Base-by-base conservation (phyloP, 805 yeast species). In the Metschnikowia chrysomelidarum region DNA sequence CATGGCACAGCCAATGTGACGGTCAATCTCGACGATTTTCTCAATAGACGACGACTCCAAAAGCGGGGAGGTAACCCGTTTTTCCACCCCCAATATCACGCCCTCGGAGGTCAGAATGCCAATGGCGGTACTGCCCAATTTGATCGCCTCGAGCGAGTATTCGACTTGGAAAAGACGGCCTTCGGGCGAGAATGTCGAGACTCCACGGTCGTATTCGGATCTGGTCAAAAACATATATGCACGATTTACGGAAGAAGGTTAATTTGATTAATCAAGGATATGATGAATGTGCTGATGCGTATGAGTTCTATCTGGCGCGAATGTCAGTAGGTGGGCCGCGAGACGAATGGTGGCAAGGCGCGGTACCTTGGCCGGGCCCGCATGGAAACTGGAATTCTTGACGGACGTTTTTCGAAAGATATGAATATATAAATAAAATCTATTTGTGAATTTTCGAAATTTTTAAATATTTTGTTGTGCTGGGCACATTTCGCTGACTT, bases 201-300 rank as follows among this genome's bases (percentile, higher is more conserved):
- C 98, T 46, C 98, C 99, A 63, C 99, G 84, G 60, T 93, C 99
- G 63, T 93, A 93, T 72, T 93, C 99, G 67, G 95, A 85, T 81
- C 99, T 84, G n/a, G 99, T 93, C 50, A 93, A 76, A 67, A 93
- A 93, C 99, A 93, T 93, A 35, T 37, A 16, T n/a, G n/a, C n/a
- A n/a, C n/a, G n/a, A n/a, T n/a, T n/a, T n/a, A n/a, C n/a, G n/a
- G n/a, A n/a, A n/a, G n/a, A n/a, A n/a, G n/a, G n/a, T n/a, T n/a
- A n/a, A n/a, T n/a, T n/a, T n/a, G n/a, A n/a, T n/a, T n/a, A n/a
- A n/a, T n/a, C n/a, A n/a, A n/a, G n/a, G n/a, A n/a, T n/a, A n/a
- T n/a, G n/a, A 19, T 10, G 22, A 7, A 19, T 19, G 22, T 10
- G 22, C 22, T 19, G 22, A 7, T 7, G 7, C 7, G 22, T 7